These are phyloP conservation scores for Debaryomyces singareniensis DNA, from an alignment of 1,139 yeast species.

Conservation along the genomic window DNA sequence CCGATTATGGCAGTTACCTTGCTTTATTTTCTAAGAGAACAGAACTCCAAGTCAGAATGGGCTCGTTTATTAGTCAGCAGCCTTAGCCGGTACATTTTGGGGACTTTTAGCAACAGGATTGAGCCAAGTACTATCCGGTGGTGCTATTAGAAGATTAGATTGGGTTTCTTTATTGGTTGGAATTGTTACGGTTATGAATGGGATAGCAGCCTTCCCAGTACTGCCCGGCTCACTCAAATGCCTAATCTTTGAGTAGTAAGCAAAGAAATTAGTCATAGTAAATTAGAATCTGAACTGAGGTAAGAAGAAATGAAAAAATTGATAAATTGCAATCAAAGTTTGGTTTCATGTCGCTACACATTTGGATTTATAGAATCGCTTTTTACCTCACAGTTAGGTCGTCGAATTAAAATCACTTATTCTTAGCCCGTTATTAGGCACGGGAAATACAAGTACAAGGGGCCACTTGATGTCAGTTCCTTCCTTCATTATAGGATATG, in stretches of 20 bases:
- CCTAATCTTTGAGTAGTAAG: background rate
- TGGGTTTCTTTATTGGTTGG: conserved; percentile 4
- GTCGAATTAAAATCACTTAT: background rate
- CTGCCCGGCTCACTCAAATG: conserved; percentile 3
- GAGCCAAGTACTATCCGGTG: background rate
- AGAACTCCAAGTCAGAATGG: conserved; percentile 1
- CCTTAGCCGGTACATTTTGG: conserved; percentile 1
- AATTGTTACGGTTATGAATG: conserved; percentile 1
- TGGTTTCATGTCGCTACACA: background rate
- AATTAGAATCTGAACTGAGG: background rate
- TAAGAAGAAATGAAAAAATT: background rate
- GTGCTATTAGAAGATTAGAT: conserved; percentile 1
- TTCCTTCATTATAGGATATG: background rate
- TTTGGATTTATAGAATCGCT: background rate
- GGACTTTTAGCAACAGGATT: conserved; percentile 1
- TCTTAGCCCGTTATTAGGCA: background rate
- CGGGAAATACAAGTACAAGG: background rate
- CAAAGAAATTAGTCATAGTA: background rate
- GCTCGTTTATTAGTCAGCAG: background rate
- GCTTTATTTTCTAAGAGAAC: background rate
- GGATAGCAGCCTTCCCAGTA: conserved; percentile 1
- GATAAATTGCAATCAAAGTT: background rate
- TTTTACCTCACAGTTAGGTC: background rate
- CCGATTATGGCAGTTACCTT: background rate
- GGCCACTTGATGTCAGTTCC: background rate